Percentiles rank a stretch among this genome's conserved stretches.
These are phyloP conservation scores for Takakia lepidozioides DNA, from an alignment of 225 moss, liverwort and hornwort genomes.

Conservation along the genomic window DNA sequence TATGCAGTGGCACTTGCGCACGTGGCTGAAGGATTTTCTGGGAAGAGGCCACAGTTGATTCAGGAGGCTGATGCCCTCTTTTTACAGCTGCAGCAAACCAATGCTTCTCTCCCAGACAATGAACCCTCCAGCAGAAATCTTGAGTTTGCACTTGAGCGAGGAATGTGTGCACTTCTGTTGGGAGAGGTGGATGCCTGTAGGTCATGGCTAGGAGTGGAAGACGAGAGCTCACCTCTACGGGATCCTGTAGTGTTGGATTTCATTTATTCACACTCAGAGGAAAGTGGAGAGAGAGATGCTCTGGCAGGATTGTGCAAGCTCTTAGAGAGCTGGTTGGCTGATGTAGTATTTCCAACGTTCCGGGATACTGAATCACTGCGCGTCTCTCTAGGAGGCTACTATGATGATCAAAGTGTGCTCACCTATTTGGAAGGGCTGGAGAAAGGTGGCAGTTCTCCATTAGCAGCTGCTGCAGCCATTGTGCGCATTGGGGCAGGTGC, in stretches of 20 bases:
- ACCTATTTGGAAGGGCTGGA: conserved; percentile 58
- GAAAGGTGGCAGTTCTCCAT: conserved; percentile 67
- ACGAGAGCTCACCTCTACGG: conserved; percentile 59
- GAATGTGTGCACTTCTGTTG: conserved; percentile 81
- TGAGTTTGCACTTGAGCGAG: conserved; percentile 77
- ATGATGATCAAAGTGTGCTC: conserved; percentile 73
- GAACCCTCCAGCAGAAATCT: conserved; percentile 30
- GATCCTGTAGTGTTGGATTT: conserved; percentile 78
- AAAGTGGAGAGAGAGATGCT: conserved; percentile 54
- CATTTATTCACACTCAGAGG: conserved; percentile 72
- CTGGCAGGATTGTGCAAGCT: conserved; percentile 94
- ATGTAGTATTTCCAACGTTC: conserved; percentile 74
- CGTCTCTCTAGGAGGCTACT: conserved; percentile 70
- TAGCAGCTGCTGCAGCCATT: conserved; percentile 85
- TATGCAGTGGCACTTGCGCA: conserved; percentile 83
- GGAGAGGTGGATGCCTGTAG: conserved; percentile 88
- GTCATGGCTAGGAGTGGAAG: conserved; percentile 75
- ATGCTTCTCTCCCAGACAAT: conserved; percentile 22
- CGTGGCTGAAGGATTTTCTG: conserved; percentile 71
- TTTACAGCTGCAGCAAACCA: conserved; percentile 77
- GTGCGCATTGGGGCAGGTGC: conserved; percentile 69
- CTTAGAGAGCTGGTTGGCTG: conserved; percentile 85
- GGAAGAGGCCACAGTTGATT: conserved; percentile 65
- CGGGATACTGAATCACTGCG: conserved; percentile 57
- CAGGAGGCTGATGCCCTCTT: conserved; percentile 91